phyloP scores from a whole-genome alignment of 2,329 filamentous ascomycete species.

The Diplodia scrobiculata region DNA sequence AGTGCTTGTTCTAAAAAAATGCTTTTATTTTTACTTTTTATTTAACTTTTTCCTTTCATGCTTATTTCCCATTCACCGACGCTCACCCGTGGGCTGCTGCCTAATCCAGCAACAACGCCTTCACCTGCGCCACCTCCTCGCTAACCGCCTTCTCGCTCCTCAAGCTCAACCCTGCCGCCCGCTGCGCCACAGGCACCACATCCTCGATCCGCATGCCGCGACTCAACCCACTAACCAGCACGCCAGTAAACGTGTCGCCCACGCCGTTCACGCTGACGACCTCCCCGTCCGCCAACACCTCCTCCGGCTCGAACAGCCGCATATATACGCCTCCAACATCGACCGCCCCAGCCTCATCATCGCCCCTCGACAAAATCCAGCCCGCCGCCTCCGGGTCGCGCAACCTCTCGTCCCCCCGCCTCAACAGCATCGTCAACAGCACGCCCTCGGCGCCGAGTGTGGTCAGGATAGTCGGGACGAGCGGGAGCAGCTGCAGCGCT shows the following conservation, averaged over 20 bases:
- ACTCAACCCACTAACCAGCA: slow-evolving; percentile 76
- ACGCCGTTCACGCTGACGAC: slow-evolving; percentile 91
- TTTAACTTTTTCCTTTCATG: no score
- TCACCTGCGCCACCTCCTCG: slow-evolving; percentile 14
- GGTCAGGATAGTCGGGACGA: slow-evolving; percentile 79
- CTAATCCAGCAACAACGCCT: background rate
- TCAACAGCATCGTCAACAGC: slow-evolving; percentile 71
- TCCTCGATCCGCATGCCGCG: slow-evolving; percentile 58
- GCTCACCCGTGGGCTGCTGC: no score
- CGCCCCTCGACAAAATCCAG: slow-evolving; percentile 68
- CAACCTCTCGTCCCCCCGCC: slow-evolving; percentile 67
- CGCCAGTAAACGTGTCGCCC: slow-evolving; percentile 89
- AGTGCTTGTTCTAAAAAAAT: no score
- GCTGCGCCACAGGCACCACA: slow-evolving; percentile 77
- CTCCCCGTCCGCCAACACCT: slow-evolving; percentile 62
- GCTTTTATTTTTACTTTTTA: no score
- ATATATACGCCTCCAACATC: slow-evolving; percentile 80
- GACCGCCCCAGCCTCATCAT: slow-evolving; percentile 53
- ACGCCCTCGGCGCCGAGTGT: slow-evolving; percentile 79
- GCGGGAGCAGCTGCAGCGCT: slow-evolving; percentile 80
- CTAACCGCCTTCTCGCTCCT: slow-evolving; percentile 53
- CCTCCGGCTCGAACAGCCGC: slow-evolving; percentile 66
- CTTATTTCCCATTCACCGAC: no score
- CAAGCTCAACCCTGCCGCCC: slow-evolving; percentile 76
- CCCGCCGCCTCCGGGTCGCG: slow-evolving; percentile 62